These are phyloP conservation scores for Calocera cornea DNA, from an alignment of 768 basidiomycete genomes.

Conservation along the genomic window DNA sequence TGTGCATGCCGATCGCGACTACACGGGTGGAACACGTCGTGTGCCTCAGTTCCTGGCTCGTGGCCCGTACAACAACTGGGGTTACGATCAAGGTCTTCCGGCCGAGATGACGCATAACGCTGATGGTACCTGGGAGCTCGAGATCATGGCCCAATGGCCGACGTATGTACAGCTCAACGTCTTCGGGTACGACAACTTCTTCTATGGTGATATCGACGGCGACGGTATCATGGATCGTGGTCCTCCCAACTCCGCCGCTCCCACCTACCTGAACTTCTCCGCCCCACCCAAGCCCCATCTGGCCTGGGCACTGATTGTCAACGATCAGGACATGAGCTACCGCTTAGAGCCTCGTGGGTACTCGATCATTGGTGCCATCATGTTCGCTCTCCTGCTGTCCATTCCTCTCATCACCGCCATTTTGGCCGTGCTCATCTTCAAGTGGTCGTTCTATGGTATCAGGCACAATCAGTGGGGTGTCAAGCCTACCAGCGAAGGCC, in stretches of 20 bases:
- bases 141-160: conserved; percentile 85
- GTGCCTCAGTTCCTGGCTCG: conserved; percentile 79
- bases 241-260: conserved; percentile 66
- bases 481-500: conserved; percentile 46
- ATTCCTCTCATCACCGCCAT: conserved; percentile 78
- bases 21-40: conserved; percentile 44
- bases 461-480: conserved; percentile 86
- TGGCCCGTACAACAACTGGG: conserved; percentile 86
- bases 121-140: conserved; percentile 66
- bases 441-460: conserved; percentile 95
- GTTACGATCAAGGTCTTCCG: conserved; percentile 69
- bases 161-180: conserved; percentile 82
- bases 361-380: conserved; percentile 66
- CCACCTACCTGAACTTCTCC: conserved; percentile 85
- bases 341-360: conserved; percentile 68
- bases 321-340: conserved; percentile 70
- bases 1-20: conserved; percentile 64
- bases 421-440: conserved; percentile 73
- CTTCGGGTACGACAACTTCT: conserved; percentile 81
- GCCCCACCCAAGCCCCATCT: conserved; percentile 79
- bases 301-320: conserved; percentile 70
- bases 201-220: conserved; percentile 78
- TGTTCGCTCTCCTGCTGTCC: conserved; percentile 67
- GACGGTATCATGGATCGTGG: conserved; percentile 84
- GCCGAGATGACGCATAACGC: conserved; percentile 51